Percentiles rank a stretch among this genome's conserved stretches.
Conservation (phyloP, 306 rosid genomes). For the Coriaria nepalensis region DNA sequence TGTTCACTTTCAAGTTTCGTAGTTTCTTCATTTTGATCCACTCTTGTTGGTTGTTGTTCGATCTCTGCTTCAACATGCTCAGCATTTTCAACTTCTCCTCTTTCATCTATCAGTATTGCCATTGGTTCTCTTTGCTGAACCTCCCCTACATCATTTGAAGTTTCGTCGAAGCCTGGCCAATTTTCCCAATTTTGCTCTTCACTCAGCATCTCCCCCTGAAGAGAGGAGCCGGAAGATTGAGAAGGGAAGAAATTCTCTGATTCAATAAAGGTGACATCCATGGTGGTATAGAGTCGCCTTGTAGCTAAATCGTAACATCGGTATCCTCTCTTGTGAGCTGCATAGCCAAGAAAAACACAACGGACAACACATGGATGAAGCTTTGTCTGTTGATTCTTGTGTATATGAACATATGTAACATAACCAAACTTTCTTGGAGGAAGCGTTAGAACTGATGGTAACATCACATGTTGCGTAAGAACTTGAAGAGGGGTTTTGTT, state of each 20-base stretch:
- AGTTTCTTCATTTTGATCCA: too few relatives aligned
- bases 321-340: slow-evolving; percentile 1
- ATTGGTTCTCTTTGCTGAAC: background rate
- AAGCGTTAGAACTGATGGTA: slow-evolving; percentile 1
- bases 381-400: background rate
- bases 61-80: too few relatives aligned
- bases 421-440: slow-evolving; percentile 1
- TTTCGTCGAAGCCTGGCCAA: background rate
- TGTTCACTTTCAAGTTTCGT: too few relatives aligned
- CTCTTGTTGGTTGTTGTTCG: background rate
- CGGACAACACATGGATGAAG: background rate
- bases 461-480: background rate
- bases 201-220: slow-evolving; percentile 1
- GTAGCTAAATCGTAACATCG: background rate
- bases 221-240: background rate
- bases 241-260: background rate
- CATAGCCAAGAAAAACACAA: slow-evolving; percentile 3
- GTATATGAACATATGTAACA: background rate
- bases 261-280: slow-evolving; percentile 1
- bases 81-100: too few relatives aligned
- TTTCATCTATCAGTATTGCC: slow-evolving; percentile 2
- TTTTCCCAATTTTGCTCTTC: background rate
- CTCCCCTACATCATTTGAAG: background rate
- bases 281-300: background rate
- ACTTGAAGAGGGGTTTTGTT: background rate